phyloP scores from a whole-genome alignment of 2,329 filamentous ascomycete species.

The Beauveria varroae region DNA sequence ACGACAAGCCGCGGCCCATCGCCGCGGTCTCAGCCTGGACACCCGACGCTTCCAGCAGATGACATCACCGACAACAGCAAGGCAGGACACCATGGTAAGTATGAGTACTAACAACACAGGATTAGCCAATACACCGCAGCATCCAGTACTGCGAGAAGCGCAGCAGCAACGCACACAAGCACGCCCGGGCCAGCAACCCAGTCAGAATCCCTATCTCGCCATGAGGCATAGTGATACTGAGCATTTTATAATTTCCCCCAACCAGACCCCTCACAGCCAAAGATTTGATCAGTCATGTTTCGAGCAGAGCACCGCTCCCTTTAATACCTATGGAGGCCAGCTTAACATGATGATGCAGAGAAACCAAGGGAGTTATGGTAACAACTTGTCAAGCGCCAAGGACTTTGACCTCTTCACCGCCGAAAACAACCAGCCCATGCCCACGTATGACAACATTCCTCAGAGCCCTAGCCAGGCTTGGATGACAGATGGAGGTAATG shows the following conservation, averaged over 20 bases:
- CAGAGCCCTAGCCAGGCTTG: constrained; percentile 42
- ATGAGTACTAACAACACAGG: constrained; percentile 47
- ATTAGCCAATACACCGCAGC: constrained; percentile 55
- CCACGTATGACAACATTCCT: constrained; percentile 42
- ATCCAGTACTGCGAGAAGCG: constrained; percentile 74
- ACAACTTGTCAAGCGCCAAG: constrained; percentile 34
- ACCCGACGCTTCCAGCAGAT: constrained; percentile 41
- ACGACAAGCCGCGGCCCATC: constrained; percentile 49
- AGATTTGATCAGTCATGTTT: constrained; percentile 43
- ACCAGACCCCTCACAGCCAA: constrained; percentile 46
- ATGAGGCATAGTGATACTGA: constrained; percentile 35
- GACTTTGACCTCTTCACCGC: constrained; percentile 44
- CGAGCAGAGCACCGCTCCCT: constrained; percentile 35
- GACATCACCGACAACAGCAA: constrained; percentile 18
- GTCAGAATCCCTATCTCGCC: constrained; percentile 20
- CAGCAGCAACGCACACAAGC: constrained; percentile 73
- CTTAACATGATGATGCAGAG: constrained; percentile 40
- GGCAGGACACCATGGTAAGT: constrained; percentile 39
- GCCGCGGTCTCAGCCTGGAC: constrained; percentile 80
- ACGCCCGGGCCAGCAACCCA: constrained; percentile 55
- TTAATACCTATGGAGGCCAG: constrained; percentile 38
- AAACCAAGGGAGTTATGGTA: constrained; percentile 35
- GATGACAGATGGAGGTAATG: constrained; percentile 42
- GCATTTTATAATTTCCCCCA: constrained; percentile 50
- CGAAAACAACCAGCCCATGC: constrained; percentile 40